phyloP scores from a whole-genome alignment of 1,284 basidiomycete species.

The Athelia sp. region DNA sequence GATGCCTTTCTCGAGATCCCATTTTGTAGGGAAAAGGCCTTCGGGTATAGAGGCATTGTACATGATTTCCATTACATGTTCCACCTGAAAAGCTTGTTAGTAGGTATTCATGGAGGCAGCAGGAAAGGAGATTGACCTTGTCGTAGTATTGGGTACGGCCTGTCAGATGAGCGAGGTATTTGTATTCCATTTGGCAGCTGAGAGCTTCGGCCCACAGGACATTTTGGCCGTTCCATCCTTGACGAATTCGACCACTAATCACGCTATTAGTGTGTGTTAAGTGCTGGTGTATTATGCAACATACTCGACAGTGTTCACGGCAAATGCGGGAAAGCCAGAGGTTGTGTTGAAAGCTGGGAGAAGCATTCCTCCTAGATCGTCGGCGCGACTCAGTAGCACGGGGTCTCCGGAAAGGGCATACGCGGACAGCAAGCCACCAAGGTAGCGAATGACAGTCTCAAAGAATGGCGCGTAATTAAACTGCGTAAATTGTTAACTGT shows the following conservation, averaged over 20 bases:
- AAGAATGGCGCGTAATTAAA: slow-evolving; percentile 51
- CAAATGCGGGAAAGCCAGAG: slow-evolving; percentile 44
- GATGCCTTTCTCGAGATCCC: slow-evolving; percentile 30
- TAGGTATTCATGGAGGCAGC: neutral
- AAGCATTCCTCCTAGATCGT: slow-evolving; percentile 43
- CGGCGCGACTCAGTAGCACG: slow-evolving; percentile 43
- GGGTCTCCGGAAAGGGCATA: slow-evolving; percentile 62
- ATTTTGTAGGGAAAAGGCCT: slow-evolving; percentile 39
- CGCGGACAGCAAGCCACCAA: slow-evolving; percentile 68
- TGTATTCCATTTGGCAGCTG: slow-evolving; percentile 59
- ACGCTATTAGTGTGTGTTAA: too few relatives aligned
- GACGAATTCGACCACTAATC: slow-evolving; percentile 25
- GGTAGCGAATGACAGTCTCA: slow-evolving; percentile 73
- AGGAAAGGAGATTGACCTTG: slow-evolving; percentile 24
- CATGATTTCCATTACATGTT: slow-evolving; percentile 45
- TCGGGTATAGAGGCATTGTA: slow-evolving; percentile 29
- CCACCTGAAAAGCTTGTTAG: slow-evolving; percentile 24
- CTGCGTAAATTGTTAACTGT: slow-evolving; percentile 9
- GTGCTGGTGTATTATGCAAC: too few relatives aligned
- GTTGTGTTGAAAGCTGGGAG: slow-evolving; percentile 47
- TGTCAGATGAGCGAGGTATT: slow-evolving; percentile 59
- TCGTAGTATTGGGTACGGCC: slow-evolving; percentile 47
- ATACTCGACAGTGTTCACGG: slow-evolving; percentile 32
- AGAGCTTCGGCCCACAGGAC: slow-evolving; percentile 42
- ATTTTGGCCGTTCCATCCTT: slow-evolving; percentile 27